Percentiles rank a stretch among this genome's conserved stretches.
Evolutionary conservation across 345 rosid species (phyloP).

Genomic region (Sonneratia alba): DNA sequence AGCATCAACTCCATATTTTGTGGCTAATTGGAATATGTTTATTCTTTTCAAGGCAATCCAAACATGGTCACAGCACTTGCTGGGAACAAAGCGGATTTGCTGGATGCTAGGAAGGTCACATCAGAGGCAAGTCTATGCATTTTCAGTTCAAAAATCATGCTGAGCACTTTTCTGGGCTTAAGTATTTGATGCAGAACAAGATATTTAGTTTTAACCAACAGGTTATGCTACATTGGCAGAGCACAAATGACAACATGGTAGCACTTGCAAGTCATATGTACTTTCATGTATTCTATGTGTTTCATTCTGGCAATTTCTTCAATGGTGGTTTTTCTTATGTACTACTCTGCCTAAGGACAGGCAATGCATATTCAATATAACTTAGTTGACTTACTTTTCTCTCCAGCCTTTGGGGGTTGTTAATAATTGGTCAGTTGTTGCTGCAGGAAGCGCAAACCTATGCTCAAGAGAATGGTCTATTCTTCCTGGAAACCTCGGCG

Average conservation of each 20-base stretch:
- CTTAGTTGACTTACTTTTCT: neutral
- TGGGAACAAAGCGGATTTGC: slow-evolving; percentile 84
- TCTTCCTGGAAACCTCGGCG: slow-evolving; percentile 97
- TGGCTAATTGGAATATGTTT: neutral
- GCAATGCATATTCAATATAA: neutral
- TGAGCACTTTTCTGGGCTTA: neutral
- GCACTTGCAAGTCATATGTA: neutral
- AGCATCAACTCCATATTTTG: neutral
- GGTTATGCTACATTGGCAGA: neutral
- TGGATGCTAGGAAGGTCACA: slow-evolving; percentile 69
- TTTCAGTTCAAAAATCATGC: neutral
- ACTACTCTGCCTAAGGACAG: neutral
- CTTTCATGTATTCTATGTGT: neutral
- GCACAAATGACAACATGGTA: neutral
- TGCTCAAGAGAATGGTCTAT: slow-evolving; percentile 81
- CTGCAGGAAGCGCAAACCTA: slow-evolving; percentile 78
- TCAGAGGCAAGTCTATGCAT: slow-evolving; percentile 49
- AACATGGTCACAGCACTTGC: slow-evolving; percentile 92
- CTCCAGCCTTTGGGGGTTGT: neutral
- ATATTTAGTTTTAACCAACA: slow-evolving; percentile 2
- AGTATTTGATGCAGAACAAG: neutral
- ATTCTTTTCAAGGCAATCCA: slow-evolving; percentile 47
- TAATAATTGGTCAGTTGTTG: neutral
- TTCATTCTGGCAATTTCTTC: neutral
- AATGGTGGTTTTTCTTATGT: neutral